Conservation (phyloP, 306 rosid species). For the Gillenia trifoliata region DNA sequence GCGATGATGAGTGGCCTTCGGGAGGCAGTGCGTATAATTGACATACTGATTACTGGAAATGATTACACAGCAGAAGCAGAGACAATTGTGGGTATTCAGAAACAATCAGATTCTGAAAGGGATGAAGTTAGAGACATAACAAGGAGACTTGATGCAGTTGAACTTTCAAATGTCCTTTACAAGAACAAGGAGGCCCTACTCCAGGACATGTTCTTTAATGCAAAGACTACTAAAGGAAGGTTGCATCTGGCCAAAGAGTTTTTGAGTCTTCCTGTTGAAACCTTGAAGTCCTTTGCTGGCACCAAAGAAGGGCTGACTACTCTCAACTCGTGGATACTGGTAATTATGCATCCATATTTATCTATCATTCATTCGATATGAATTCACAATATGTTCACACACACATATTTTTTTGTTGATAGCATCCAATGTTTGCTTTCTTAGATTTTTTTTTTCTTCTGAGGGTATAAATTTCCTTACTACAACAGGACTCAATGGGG, state of each 20-base stretch:
- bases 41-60: slow-evolving; percentile 68
- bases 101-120: slow-evolving; percentile 80
- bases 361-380: slow-evolving; percentile 1
- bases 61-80: slow-evolving; percentile 92
- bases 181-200: slow-evolving; percentile 65
- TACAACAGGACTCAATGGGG: slow-evolving; percentile 90
- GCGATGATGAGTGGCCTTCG: slow-evolving; percentile 99
- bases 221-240: slow-evolving; percentile 82
- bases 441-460: slow-evolving; percentile 15
- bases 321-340: slow-evolving; percentile 98
- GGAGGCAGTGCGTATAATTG: slow-evolving; percentile 94
- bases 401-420: slow-evolving; percentile 3
- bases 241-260: slow-evolving; percentile 84
- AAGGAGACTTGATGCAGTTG: slow-evolving; percentile 76
- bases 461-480: slow-evolving; percentile 17
- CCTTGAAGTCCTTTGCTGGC: slow-evolving; percentile 89
- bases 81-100: slow-evolving; percentile 77
- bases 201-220: slow-evolving; percentile 73
- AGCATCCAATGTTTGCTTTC: slow-evolving; percentile 9
- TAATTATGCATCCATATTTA: slow-evolving; percentile 25
- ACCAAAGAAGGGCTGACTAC: slow-evolving; percentile 80
- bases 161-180: slow-evolving; percentile 62
- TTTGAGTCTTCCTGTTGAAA: slow-evolving; percentile 67
- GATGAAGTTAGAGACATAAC: slow-evolving; percentile 95
- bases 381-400: slow-evolving; percentile 6